Evolutionary conservation across 116 monocot species (phyloP).

Genomic region (Posidonia oceanica): DNA sequence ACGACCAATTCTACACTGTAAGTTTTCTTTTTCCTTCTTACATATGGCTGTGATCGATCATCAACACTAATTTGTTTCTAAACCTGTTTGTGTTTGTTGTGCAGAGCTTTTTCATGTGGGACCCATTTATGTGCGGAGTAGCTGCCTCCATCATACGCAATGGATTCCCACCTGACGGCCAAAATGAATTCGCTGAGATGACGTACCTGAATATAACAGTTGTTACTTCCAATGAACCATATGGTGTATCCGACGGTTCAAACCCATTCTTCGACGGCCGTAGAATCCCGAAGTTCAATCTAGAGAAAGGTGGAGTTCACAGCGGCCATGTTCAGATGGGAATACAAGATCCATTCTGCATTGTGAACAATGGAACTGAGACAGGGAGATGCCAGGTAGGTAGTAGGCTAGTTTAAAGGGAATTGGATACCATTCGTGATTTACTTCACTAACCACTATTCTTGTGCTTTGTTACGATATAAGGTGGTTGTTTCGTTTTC

Average conservation of each 20-base stretch:
- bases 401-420: too few species aligned
- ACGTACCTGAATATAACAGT: conserved; percentile 76
- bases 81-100: background rate
- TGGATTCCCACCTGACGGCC: conserved; percentile 17
- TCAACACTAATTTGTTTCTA: too few species aligned
- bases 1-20: too few species aligned
- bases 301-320: conserved; percentile 55
- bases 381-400: conserved; percentile 79
- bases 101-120: conserved; percentile 93
- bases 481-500: too few species aligned
- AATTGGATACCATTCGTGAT: too few species aligned
- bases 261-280: conserved; percentile 80
- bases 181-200: conserved; percentile 79
- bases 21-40: too few species aligned
- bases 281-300: conserved; percentile 34
- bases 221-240: conserved; percentile 75
- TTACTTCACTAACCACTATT: background rate
- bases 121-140: conserved; percentile 65
- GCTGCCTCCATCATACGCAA: conserved; percentile 50
- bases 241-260: conserved; percentile 62
- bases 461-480: too few species aligned
- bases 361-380: conserved; percentile 17
- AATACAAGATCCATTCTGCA: conserved; percentile 63
- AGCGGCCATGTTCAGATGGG: conserved; percentile 80
- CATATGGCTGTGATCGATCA: too few species aligned